Percentiles rank a stretch among this genome's conserved stretches.
phyloP scores from a whole-genome alignment of 345 rosid genomes.

The Microcos paniculata region DNA sequence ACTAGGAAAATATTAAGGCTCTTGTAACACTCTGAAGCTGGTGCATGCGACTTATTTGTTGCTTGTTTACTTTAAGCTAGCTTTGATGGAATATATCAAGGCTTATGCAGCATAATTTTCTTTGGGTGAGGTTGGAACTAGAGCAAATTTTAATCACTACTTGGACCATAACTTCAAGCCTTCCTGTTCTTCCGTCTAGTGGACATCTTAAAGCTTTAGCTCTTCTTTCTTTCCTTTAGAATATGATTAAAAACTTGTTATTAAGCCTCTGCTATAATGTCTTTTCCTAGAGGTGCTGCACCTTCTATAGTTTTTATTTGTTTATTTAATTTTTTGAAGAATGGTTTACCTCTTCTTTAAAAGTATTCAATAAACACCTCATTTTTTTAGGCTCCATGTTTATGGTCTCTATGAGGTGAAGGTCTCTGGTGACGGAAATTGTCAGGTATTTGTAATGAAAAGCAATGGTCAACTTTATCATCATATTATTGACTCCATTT shows the following conservation, averaged over 20 bases:
- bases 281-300: background rate
- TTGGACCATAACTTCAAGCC: background rate
- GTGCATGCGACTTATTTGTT: background rate
- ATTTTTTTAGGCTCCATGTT: constrained; percentile 56
- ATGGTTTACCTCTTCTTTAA: background rate
- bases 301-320: background rate
- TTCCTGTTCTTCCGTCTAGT: background rate
- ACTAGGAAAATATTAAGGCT: background rate
- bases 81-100: no score
- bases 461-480: background rate
- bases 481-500: background rate
- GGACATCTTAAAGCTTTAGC: background rate
- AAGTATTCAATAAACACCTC: constrained; percentile 13
- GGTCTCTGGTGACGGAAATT: constrained; percentile 96
- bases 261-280: constrained; percentile 7
- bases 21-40: background rate
- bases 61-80: constrained; percentile 1
- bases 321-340: no score
- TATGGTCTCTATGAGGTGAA: constrained; percentile 83
- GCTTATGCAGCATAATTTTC: background rate
- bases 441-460: constrained; percentile 57
- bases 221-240: background rate
- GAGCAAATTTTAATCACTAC: background rate
- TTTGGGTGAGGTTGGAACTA: background rate
- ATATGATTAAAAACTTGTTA: constrained; percentile 3